Evolutionary conservation across 805 yeast genomes (phyloP), one percentile per base, ranked within the genome.

Genomic region (Nakazawaea pomicola): DNA sequence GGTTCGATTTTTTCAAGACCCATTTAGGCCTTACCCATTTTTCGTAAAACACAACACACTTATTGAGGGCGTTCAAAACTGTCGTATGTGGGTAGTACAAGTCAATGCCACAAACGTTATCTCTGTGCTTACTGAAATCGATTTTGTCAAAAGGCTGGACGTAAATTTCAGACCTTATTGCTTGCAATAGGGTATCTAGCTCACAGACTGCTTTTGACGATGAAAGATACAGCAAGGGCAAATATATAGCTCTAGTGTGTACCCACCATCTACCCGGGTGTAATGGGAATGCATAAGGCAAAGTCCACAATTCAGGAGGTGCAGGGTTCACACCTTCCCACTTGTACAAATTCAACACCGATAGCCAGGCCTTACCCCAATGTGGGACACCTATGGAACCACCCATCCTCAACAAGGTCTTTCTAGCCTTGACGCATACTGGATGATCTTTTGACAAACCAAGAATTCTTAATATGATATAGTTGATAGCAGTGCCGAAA

Each of bases 231-330:
- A 96, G 91, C 52, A 91, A 65, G 0, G 98, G 90, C 25, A 85
- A 60, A 53, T 90, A 93, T 17, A 93, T 86, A 1, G 93, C 95
- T 43, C 99, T 70, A 0, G 97, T 90, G 55, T 93, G 99, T 17
- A 91, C 96, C 99, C 99, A 93, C 99, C 98, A 93, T 56, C 86
- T 75, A 27, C 90, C 95, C 1, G 99, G 99, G 55, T 93, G 98
- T 30, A 89, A 68, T 0, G 96, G 95, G 2, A 83, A 53, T 36
- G 69, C 56, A 46, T 88, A 85, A 1, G 99, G 99, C 31, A 91
- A 60, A 44, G 83, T 61, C 93, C 96, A 93, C 36, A 89, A 63
- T 56, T 93, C 99, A 1, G 97, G 91, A 3, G 99, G 99, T 1
- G 96, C 95, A 3, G 99, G 99, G 51, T 93, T 93, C 4, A 91